phyloP scores from a whole-genome alignment of 768 basidiomycete species.

The Phylloporus arenicola region DNA sequence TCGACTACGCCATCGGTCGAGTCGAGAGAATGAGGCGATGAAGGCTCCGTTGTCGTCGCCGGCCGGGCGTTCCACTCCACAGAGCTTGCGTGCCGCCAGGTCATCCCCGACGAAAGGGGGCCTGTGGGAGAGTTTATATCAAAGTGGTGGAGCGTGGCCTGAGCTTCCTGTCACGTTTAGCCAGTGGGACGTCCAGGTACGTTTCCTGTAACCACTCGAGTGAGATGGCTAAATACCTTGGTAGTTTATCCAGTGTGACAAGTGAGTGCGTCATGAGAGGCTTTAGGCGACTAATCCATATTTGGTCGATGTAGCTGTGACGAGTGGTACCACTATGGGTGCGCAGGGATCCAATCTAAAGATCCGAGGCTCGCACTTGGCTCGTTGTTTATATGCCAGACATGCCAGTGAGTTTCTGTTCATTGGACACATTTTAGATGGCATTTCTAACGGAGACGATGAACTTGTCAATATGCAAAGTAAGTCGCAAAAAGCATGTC shows the following conservation, averaged over 20 bases:
- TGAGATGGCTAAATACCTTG: not conserved
- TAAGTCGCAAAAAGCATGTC: not conserved
- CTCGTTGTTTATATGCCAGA: slow-evolving; percentile 38
- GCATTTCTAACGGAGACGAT: not conserved
- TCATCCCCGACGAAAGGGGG: slow-evolving; percentile 1
- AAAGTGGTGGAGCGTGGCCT: slow-evolving; percentile 11
- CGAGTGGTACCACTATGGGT: slow-evolving; percentile 50
- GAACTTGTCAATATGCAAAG: slow-evolving; percentile 8
- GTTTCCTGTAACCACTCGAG: not conserved
- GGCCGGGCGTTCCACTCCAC: not conserved
- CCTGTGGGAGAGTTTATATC: not conserved
- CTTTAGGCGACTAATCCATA: not conserved
- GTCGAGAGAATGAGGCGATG: not conserved
- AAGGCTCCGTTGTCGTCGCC: slow-evolving; percentile 1
- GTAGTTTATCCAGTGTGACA: slow-evolving; percentile 34
- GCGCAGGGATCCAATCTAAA: slow-evolving; percentile 35
- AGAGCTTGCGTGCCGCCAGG: not conserved
- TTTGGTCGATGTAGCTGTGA: slow-evolving; percentile 30
- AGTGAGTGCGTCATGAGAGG: slow-evolving; percentile 15
- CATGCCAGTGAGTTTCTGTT: slow-evolving; percentile 30
- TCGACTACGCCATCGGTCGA: not conserved
- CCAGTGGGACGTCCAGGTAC: slow-evolving; percentile 23
- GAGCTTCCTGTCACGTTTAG: slow-evolving; percentile 5
- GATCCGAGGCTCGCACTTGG: slow-evolving; percentile 34
- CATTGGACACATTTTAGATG: not conserved